A percentile compares a stretch with the other conserved stretches of the same genome.
These are phyloP conservation scores for Chaetomium tenue DNA, from an alignment of 495 filamentous ascomycete species.

Conservation along the genomic window DNA sequence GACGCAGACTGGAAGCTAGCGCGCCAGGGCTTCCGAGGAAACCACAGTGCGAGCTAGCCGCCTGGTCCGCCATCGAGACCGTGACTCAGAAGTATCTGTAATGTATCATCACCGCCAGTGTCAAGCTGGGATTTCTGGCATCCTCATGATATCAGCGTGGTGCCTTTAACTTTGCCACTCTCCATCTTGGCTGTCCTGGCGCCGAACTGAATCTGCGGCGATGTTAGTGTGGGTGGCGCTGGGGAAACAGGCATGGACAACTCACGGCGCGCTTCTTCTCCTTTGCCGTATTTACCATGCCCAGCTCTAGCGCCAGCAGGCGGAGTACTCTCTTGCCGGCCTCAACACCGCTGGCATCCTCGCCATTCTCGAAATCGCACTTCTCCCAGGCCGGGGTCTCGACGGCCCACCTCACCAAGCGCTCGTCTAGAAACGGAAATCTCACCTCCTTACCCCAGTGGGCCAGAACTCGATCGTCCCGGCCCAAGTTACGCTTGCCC, in stretches of 20 bases:
- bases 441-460: conserved; percentile 88
- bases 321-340: conserved; percentile 78
- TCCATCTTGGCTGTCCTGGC: conserved; percentile 85
- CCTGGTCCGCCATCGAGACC: conserved; percentile 29
- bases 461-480: conserved; percentile 87
- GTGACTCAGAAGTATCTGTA: conserved; percentile 62
- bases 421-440: conserved; percentile 91
- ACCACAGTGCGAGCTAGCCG: conserved; percentile 28
- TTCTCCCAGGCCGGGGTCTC: conserved; percentile 73
- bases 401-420: conserved; percentile 77
- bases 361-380: conserved; percentile 66
- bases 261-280: conserved; percentile 88
- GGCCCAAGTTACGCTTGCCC: conserved; percentile 87
- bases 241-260: not conserved
- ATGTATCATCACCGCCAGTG: conserved; percentile 53
- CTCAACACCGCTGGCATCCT: conserved; percentile 55
- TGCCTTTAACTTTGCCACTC: conserved; percentile 68
- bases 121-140: not conserved
- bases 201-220: conserved; percentile 70
- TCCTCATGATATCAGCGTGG: conserved; percentile 46
- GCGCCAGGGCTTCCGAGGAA: conserved; percentile 32
- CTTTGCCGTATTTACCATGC: conserved; percentile 63
- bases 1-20: conserved; percentile 22
- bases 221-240: conserved; percentile 19
- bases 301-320: conserved; percentile 71